phyloP scores from a whole-genome alignment of 2,329 filamentous ascomycete species.

The Fusarium aywerte region DNA sequence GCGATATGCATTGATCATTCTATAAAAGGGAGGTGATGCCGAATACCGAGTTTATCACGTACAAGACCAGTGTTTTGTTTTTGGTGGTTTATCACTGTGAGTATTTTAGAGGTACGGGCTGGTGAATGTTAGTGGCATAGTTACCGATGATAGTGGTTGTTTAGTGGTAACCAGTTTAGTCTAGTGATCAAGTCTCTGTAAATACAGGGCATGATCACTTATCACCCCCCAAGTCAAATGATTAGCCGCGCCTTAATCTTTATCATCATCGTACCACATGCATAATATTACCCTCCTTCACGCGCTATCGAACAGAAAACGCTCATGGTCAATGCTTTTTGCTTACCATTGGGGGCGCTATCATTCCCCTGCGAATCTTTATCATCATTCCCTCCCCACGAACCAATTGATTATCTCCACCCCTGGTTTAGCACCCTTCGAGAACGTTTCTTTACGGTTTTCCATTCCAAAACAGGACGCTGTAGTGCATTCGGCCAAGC shows the following conservation, averaged over 20 bases:
- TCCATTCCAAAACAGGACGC: neutral
- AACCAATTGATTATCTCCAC: conserved; percentile 9
- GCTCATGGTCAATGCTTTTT: conserved; percentile 27
- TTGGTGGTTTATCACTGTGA: too few species aligned
- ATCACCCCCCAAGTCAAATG: conserved; percentile 14
- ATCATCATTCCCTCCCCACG: conserved; percentile 12
- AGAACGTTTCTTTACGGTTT: conserved; percentile 29
- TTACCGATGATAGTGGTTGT: neutral
- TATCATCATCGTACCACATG: conserved; percentile 24
- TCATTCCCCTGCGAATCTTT: conserved; percentile 16
- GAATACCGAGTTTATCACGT: conserved; percentile 19
- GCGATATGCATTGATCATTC: conserved; percentile 16
- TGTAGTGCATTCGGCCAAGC: conserved; percentile 6
- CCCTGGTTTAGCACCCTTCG: conserved; percentile 30
- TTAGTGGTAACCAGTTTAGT: neutral
- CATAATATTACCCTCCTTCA: neutral
- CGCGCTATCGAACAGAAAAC: conserved; percentile 17
- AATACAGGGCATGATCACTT: neutral
- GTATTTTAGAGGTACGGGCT: too few species aligned
- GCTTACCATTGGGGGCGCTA: conserved; percentile 1
- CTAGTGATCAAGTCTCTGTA: neutral
- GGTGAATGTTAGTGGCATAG: too few species aligned
- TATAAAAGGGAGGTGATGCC: conserved; percentile 4
- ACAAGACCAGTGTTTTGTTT: too few species aligned
- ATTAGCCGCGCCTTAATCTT: conserved; percentile 21